These are phyloP conservation scores for Cryptosporidium baileyi DNA, from an alignment of 169 alveolate genomes.

Conservation along the genomic window DNA sequence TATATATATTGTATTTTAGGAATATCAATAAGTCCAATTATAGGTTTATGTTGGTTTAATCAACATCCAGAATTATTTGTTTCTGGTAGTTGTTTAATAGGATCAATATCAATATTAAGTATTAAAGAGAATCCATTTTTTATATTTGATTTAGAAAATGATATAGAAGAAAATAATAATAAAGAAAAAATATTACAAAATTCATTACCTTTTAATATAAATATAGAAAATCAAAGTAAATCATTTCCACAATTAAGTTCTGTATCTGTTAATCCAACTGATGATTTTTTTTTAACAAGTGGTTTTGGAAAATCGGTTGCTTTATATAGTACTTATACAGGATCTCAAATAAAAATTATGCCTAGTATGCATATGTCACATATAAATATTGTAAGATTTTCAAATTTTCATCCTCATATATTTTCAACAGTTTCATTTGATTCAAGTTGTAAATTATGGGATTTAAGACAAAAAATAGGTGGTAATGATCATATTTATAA, in stretches of 20 bases:
- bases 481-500: constrained; percentile 64
- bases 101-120: constrained; percentile 71
- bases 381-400: constrained; percentile 74
- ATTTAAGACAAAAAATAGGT: constrained; percentile 71
- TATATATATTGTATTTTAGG: neutral
- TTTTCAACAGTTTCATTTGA: constrained; percentile 76
- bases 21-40: constrained; percentile 55
- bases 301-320: constrained; percentile 73
- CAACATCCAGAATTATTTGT: constrained; percentile 71
- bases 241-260: constrained; percentile 72
- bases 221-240: constrained; percentile 4
- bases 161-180: neutral
- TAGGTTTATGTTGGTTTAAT: constrained; percentile 73
- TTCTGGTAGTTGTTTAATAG: constrained; percentile 71
- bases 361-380: constrained; percentile 71
- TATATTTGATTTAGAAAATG: neutral
- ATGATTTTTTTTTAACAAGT: constrained; percentile 72
- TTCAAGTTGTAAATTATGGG: constrained; percentile 75
- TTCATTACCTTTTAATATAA: neutral
- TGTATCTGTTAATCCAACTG: constrained; percentile 71
- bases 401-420: constrained; percentile 72
- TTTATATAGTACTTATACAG: constrained; percentile 71
- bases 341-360: constrained; percentile 50
- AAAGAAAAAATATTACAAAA: neutral
- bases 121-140: constrained; percentile 65